Conservation (phyloP, 805 yeast genomes). For the Candida takata region DNA sequence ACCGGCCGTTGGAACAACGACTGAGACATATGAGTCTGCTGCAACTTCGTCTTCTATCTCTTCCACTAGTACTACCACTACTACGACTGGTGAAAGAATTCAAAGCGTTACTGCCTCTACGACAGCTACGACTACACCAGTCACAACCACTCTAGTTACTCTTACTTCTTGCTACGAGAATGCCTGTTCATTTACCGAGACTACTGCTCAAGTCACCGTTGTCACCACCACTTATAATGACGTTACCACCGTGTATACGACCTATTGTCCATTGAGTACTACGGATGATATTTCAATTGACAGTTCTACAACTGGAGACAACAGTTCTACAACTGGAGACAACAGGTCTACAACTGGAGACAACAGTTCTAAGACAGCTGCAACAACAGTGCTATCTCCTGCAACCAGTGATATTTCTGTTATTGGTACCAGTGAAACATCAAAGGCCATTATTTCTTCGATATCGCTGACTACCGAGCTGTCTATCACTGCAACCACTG, state of each 20-base stretch:
- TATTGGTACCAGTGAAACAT: too few relatives aligned
- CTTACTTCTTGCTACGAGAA: slow-evolving; percentile 26
- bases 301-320: neutral
- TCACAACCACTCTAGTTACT: slow-evolving; percentile 22
- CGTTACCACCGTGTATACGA: slow-evolving; percentile 32
- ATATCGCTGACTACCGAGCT: too few relatives aligned
- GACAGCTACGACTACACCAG: slow-evolving; percentile 3
- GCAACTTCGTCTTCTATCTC: slow-evolving; percentile 1
- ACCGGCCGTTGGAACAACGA: neutral
- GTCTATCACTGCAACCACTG: too few relatives aligned
- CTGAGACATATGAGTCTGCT: neutral
- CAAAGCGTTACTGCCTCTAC: slow-evolving; percentile 3
- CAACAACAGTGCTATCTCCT: too few relatives aligned
- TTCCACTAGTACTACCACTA: neutral
- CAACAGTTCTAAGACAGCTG: too few relatives aligned
- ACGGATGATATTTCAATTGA: neutral
- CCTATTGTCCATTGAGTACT: slow-evolving; percentile 32
- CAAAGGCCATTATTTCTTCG: too few relatives aligned
- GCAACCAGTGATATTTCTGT: too few relatives aligned
- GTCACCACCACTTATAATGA: slow-evolving; percentile 26
- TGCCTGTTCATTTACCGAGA: slow-evolving; percentile 21
- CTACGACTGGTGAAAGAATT: neutral
- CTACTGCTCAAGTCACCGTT: slow-evolving; percentile 25
- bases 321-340: too few relatives aligned
- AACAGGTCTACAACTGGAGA: too few relatives aligned